Base-by-base conservation (phyloP, 208 protist genomes). In the Trypanosoma boissoni region DNA sequence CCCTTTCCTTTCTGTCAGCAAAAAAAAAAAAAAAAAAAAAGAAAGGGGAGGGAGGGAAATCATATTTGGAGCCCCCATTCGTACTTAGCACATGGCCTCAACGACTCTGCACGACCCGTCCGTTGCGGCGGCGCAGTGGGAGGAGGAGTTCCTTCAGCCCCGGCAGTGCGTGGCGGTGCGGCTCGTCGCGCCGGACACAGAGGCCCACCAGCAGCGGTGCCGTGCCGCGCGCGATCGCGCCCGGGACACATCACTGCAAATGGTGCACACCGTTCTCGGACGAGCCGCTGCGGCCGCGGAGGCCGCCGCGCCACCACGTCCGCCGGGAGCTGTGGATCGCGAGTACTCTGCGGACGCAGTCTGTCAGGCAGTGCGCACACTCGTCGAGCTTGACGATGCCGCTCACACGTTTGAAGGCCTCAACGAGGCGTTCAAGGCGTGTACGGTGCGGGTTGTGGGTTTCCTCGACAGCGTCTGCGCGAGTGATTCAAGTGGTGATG, bases 291-390 rank as follows among this genome's bases (percentile, higher is more conserved):
- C 23, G 10, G n/a, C 42, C 21, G 62, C 51, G 23, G 29, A 51
- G 23, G n/a, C 20, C 20, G 27, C 31, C 7, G 20, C 37, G n/a
- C 50, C 26, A 0, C 23, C 20, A 24, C 41, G 34, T 27, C 32
- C 53, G 6, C 9, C 60, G 26, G 20, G 48, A 27, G 31, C 60
- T 49, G 4, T 12, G 26, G 43, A 48, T 37, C 46, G 46, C 23
- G 50, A 54, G 39, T 90, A 90, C 71, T 74, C 76, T 1, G 69
- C 71, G 0, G 83, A 90, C 64, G 48, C 45, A 5, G 62, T 69
- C 5, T 68, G 76, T 50, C 71, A 71, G 48, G 82, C 74, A 45
- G 83, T 90, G 42, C 76, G 64, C 7, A 60, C 53, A 37, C 68
- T 90, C 7, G 68, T 86, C 23, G 75, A 86, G 41, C 43, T 68